A percentile compares a stretch with the other conserved stretches of the same genome.
phyloP scores from a whole-genome alignment of 441 rosid species.

The Iberis amara region DNA sequence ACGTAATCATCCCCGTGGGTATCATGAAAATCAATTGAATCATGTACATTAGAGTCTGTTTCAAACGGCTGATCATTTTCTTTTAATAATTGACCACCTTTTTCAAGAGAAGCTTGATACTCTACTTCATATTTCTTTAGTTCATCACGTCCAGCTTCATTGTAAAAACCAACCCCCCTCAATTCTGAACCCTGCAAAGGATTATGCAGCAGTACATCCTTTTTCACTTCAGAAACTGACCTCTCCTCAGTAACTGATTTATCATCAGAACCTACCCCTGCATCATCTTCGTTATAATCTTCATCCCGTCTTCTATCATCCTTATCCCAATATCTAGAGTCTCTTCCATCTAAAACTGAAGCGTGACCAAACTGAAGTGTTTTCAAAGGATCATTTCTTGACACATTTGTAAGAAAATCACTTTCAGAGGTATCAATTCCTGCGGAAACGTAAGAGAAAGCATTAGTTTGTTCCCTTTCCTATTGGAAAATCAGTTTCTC shows the following conservation, averaged over 20 bases:
- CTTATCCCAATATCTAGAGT: conserved; percentile 87
- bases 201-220: conserved; percentile 22
- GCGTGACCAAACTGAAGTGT: conserved; percentile 67
- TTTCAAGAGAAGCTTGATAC: conserved; percentile 68
- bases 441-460: not conserved
- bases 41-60: conserved; percentile 49
- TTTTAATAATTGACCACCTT: conserved; percentile 30
- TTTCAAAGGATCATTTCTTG: conserved; percentile 43
- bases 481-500: too few species aligned
- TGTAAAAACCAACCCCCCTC: conserved; percentile 62
- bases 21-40: conserved; percentile 52
- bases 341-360: conserved; percentile 60
- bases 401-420: conserved; percentile 78
- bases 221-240: conserved; percentile 23
- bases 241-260: conserved; percentile 28
- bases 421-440: conserved; percentile 32
- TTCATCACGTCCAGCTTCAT: conserved; percentile 87
- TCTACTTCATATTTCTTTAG: conserved; percentile 71
- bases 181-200: conserved; percentile 6
- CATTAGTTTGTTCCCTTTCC: too few species aligned
- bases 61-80: conserved; percentile 32
- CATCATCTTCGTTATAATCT: conserved; percentile 71
- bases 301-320: conserved; percentile 94
- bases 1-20: conserved; percentile 44
- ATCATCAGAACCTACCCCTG: conserved; percentile 26